Evolutionary conservation across 176 grass and related monocot species (phyloP).

Genomic region (Avena sativa): DNA sequence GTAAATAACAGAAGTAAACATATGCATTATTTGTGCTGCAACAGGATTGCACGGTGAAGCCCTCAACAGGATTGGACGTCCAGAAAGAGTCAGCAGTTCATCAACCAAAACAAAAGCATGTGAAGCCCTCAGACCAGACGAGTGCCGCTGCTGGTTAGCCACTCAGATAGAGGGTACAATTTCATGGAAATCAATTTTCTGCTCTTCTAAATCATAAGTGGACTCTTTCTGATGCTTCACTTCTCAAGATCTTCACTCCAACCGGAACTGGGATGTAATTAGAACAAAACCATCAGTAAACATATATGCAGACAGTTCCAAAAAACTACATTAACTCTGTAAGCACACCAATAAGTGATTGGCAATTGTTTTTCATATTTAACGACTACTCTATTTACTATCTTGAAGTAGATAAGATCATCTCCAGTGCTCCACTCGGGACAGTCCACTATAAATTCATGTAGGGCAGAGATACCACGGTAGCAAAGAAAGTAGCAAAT

Average conservation of each 20-base stretch:
- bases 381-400: background rate
- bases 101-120: constrained; percentile 11
- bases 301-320: background rate
- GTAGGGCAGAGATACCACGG: background rate
- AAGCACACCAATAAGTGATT: too few species aligned
- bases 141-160: background rate
- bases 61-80: constrained; percentile 15
- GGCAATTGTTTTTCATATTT: background rate
- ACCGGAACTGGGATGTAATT: constrained; percentile 16
- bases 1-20: background rate
- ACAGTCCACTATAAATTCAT: background rate
- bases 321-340: background rate
- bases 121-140: background rate
- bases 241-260: constrained; percentile 34
- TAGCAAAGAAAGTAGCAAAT: constrained; percentile 1
- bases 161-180: background rate
- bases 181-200: background rate
- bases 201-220: constrained; percentile 17
- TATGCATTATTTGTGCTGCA: constrained; percentile 43
- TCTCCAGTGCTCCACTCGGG: constrained; percentile 6
- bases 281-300: constrained; percentile 31
- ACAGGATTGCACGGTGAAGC: background rate
- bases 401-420: constrained; percentile 11
- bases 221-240: constrained; percentile 2
- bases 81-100: background rate